Evolutionary conservation across 768 basidiomycete genomes (phyloP).

Genomic region (Russula sp.): DNA sequence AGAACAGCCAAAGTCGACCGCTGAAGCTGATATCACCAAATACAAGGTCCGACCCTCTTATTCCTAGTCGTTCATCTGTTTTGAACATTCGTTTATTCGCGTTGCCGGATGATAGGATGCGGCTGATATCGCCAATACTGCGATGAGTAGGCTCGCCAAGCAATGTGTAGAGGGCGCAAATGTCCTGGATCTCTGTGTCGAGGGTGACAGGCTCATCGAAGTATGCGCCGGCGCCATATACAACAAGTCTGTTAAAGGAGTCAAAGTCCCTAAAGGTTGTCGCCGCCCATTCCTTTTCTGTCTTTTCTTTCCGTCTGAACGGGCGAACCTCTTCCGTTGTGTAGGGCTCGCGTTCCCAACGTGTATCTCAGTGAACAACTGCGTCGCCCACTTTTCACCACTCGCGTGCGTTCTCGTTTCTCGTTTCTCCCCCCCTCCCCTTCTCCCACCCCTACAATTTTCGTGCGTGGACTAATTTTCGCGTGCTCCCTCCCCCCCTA

Average conservation of each 20-base stretch:
- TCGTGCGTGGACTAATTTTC: constrained; percentile 2
- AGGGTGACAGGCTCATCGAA: constrained; percentile 92
- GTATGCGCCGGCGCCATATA: constrained; percentile 78
- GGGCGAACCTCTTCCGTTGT: not conserved
- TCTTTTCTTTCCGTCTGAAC: too few relatives aligned
- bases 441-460: not conserved
- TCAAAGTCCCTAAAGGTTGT: constrained; percentile 82
- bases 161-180: constrained; percentile 77
- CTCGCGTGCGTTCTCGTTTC: constrained; percentile 57
- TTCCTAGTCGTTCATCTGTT: constrained; percentile 5
- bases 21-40: constrained; percentile 76
- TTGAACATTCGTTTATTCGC: not conserved
- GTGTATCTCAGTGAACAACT: constrained; percentile 88
- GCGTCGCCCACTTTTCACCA: constrained; percentile 95
- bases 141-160: constrained; percentile 78
- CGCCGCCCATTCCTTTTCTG: not conserved
- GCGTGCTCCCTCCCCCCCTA: not conserved
- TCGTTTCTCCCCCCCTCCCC: too few relatives aligned
- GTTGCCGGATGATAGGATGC: constrained; percentile 51
- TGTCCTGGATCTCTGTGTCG: constrained; percentile 82
- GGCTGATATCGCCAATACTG: constrained; percentile 82
- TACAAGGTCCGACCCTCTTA: constrained; percentile 56
- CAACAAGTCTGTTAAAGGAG: constrained; percentile 86
- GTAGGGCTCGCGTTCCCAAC: constrained; percentile 93
- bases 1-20: constrained; percentile 48